Evolutionary conservation across 2,329 filamentous ascomycete species (phyloP).

Genomic region (Colletotrichum endophyticum): DNA sequence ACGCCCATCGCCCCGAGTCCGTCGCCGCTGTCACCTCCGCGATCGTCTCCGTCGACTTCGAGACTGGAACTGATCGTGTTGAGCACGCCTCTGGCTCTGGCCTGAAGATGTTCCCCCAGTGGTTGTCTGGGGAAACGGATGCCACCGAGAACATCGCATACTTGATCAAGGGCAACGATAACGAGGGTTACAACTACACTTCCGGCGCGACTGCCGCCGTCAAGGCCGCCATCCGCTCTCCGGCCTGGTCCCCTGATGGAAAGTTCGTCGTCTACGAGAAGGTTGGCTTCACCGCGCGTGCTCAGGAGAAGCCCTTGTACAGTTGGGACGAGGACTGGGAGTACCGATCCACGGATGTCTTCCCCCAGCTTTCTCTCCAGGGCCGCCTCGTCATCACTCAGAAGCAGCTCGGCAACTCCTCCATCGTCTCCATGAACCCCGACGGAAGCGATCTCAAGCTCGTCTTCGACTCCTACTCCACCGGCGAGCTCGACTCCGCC

Average conservation of each 20-base stretch:
- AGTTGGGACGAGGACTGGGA: constrained; percentile 16
- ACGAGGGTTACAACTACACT: constrained; percentile 9
- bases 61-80: not conserved
- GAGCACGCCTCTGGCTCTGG: constrained; percentile 1
- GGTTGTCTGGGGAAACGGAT: not conserved
- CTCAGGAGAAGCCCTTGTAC: constrained; percentile 7
- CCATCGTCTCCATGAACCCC: constrained; percentile 13
- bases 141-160: not conserved
- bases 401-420: constrained; percentile 14
- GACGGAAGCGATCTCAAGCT: constrained; percentile 6
- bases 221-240: not conserved
- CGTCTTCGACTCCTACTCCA: constrained; percentile 9
- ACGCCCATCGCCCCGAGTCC: constrained; percentile 8
- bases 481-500: not conserved
- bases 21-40: not conserved
- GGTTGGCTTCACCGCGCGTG: constrained; percentile 1
- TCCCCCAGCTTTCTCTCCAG: constrained; percentile 5
- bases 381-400: constrained; percentile 6
- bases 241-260: constrained; percentile 11
- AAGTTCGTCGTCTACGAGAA: constrained; percentile 11
- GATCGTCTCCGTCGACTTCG: constrained; percentile 7
- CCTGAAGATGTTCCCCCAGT: constrained; percentile 8
- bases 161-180: constrained; percentile 4
- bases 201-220: not conserved
- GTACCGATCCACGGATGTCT: constrained; percentile 11